Conservation (phyloP, 1,284 basidiomycete species). For the Earliella scabrosa region DNA sequence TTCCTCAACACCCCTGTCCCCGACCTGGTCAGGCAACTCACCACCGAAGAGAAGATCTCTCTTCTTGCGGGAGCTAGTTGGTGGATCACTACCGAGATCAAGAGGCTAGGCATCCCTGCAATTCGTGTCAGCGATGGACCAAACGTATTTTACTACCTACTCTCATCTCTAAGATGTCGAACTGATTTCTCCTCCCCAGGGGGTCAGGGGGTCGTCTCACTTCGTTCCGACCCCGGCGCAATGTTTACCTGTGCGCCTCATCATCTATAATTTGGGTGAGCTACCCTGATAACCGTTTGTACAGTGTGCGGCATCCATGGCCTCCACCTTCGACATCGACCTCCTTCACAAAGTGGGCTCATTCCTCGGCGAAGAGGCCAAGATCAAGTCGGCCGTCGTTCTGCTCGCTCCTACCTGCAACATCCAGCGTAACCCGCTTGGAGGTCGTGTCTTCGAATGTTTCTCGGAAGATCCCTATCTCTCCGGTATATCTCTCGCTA, state of each 20-base stretch:
- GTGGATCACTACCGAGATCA: constrained; percentile 69
- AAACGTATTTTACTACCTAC: constrained; percentile 56
- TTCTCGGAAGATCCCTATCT: constrained; percentile 72
- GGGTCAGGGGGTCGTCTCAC: constrained; percentile 69
- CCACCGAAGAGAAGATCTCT: constrained; percentile 65
- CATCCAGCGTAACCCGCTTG: constrained; percentile 65
- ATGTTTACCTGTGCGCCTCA: constrained; percentile 34
- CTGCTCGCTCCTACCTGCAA: constrained; percentile 74
- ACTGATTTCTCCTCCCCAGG: too few relatives aligned
- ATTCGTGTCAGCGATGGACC: constrained; percentile 72
- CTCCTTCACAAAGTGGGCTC: constrained; percentile 57
- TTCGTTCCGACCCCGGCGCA: constrained; percentile 51
- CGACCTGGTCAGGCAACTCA: constrained; percentile 55
- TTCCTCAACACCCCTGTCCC: constrained; percentile 60
- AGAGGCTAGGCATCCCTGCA: constrained; percentile 61
- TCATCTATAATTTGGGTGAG: neutral
- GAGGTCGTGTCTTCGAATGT: constrained; percentile 69
- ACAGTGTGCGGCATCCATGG: constrained; percentile 71
- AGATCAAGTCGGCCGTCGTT: constrained; percentile 64
- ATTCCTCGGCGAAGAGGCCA: constrained; percentile 65
- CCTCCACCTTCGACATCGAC: constrained; percentile 64
- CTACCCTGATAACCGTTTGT: neutral
- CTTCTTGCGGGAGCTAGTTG: constrained; percentile 69
- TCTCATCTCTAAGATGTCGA: too few relatives aligned
- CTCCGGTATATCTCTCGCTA: too few relatives aligned